Evolutionary conservation across 2,329 filamentous ascomycete species (phyloP).

Genomic region (Monilinia laxa): DNA sequence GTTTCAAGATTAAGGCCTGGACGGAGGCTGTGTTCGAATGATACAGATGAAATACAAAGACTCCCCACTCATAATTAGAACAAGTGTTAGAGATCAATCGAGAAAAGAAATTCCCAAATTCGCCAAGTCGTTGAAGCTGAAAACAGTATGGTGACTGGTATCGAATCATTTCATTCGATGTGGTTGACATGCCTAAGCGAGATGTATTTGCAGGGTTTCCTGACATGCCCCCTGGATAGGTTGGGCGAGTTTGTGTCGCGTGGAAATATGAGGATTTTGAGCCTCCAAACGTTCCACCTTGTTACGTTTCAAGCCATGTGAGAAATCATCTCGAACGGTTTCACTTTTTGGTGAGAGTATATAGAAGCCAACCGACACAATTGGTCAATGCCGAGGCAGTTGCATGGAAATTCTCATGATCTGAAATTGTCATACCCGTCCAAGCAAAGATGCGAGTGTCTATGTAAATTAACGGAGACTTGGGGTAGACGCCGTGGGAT

Average conservation of each 20-base stretch:
- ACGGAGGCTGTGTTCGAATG: background rate
- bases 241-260: conserved; percentile 1
- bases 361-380: background rate
- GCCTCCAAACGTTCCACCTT: background rate
- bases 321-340: background rate
- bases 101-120: background rate
- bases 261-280: background rate
- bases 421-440: too few relatives aligned
- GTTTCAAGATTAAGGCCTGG: background rate
- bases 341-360: background rate
- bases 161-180: conserved; percentile 12
- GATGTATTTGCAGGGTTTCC: background rate
- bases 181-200: conserved; percentile 6
- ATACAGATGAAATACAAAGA: background rate
- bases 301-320: too few relatives aligned
- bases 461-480: background rate
- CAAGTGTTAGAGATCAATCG: background rate
- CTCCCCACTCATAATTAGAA: background rate
- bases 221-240: background rate
- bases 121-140: background rate
- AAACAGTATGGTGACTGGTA: background rate
- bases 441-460: background rate
- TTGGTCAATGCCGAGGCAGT: background rate
- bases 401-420: too few relatives aligned
- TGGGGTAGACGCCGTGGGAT: too few relatives aligned